Evolutionary conservation across 495 filamentous ascomycete species (phyloP).

Genomic region (Massariosphaeria phaeospora): DNA sequence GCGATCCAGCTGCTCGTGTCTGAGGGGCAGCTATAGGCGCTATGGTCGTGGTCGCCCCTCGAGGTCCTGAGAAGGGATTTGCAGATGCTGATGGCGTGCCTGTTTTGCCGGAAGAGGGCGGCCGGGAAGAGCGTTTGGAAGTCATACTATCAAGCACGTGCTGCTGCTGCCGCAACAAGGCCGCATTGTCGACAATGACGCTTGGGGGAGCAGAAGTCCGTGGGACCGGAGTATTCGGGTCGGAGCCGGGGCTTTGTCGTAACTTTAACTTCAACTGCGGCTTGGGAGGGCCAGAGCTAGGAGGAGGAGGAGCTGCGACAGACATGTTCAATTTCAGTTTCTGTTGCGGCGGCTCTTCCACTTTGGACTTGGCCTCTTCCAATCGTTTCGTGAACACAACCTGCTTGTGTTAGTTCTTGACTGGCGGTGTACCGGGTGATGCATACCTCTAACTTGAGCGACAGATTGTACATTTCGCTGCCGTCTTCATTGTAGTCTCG

Average conservation of each 20-base stretch:
- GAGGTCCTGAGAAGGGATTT: constrained; percentile 33
- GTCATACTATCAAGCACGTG: constrained; percentile 47
- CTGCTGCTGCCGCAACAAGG: constrained; percentile 47
- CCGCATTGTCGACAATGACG: constrained; percentile 49
- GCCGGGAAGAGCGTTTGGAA: constrained; percentile 35
- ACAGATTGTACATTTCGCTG: constrained; percentile 68
- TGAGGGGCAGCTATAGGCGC: constrained; percentile 14
- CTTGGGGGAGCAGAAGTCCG: constrained; percentile 40
- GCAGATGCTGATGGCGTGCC: constrained; percentile 17
- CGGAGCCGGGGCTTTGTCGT: constrained; percentile 44
- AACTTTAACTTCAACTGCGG: constrained; percentile 39
- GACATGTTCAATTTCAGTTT: constrained; percentile 72
- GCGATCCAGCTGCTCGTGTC: constrained; percentile 31
- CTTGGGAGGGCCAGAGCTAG: too few species aligned
- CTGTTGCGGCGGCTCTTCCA: constrained; percentile 59
- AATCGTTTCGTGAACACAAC: constrained; percentile 60
- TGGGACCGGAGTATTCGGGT: constrained; percentile 34
- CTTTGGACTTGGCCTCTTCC: constrained; percentile 57
- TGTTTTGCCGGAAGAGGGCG: constrained; percentile 32
- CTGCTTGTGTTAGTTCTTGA: constrained; percentile 42
- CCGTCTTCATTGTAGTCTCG: constrained; percentile 83
- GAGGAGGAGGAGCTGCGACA: too few species aligned
- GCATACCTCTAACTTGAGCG: constrained; percentile 68
- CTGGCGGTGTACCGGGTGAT: neutral
- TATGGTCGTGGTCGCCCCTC: constrained; percentile 21